These are phyloP conservation scores for Coprinopsis marcescibilis DNA, from an alignment of 768 basidiomycete species.

Conservation along the genomic window DNA sequence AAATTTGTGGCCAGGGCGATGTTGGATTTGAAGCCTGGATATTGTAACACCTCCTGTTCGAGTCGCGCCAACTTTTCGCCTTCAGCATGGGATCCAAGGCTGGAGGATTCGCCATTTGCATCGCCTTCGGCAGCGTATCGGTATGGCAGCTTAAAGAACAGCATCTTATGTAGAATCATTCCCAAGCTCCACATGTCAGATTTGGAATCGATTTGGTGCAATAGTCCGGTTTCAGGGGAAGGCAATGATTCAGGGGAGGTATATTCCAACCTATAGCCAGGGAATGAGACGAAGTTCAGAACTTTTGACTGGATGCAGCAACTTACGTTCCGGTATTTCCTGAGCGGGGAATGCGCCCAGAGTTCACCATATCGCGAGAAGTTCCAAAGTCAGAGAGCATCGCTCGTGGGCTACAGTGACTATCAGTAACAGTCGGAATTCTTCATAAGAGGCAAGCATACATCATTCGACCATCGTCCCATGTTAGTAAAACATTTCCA, in stretches of 20 bases:
- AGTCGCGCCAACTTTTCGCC: conserved; percentile 61
- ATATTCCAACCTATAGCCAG: conserved; percentile 63
- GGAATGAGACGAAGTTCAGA: background rate
- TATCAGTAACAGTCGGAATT: background rate
- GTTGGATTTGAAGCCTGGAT: conserved; percentile 63
- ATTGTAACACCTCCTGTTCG: conserved; percentile 66
- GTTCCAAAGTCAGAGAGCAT: conserved; percentile 97
- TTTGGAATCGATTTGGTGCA: conserved; percentile 75
- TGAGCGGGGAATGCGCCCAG: conserved; percentile 54
- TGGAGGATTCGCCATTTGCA: conserved; percentile 35
- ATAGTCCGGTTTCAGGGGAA: conserved; percentile 55
- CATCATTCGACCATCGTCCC: conserved; percentile 84
- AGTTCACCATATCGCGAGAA: conserved; percentile 82
- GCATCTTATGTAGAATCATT: conserved; percentile 90
- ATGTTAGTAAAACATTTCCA: conserved; percentile 87
- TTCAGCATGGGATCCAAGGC: conserved; percentile 29
- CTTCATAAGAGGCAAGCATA: conserved; percentile 26
- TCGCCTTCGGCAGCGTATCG: conserved; percentile 60
- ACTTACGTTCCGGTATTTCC: conserved; percentile 95
- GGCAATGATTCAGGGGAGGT: conserved; percentile 85
- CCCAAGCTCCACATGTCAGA: conserved; percentile 97
- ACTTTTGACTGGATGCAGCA: background rate
- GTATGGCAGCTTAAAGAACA: conserved; percentile 90
- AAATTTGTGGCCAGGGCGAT: conserved; percentile 49
- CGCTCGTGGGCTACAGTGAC: conserved; percentile 64